Percentiles rank a stretch among this genome's conserved stretches.
Conservation (phyloP, 2,329 filamentous ascomycete genomes). For the Pseudogymnoascus sp. region DNA sequence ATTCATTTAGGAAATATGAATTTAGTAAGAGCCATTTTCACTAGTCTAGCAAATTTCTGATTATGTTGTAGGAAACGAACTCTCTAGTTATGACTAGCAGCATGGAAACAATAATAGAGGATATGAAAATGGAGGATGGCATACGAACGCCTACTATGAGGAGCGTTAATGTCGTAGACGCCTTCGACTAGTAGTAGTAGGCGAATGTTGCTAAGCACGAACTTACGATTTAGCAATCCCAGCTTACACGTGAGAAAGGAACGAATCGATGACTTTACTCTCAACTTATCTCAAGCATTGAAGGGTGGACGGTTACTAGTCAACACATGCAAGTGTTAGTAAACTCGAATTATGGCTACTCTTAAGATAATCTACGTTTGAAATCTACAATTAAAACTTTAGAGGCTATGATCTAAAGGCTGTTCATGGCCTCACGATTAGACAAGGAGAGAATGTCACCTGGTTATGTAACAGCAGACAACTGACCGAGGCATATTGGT, state of each 20-base stretch:
- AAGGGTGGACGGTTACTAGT: constrained; percentile 9
- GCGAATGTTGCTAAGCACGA: constrained; percentile 12
- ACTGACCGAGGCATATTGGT: neutral
- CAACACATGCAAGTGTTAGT: neutral
- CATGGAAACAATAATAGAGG: too few relatives aligned
- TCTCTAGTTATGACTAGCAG: too few relatives aligned
- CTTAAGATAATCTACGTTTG: constrained; percentile 10
- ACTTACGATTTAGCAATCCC: constrained; percentile 10
- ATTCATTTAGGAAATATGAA: too few relatives aligned
- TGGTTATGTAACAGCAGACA: neutral
- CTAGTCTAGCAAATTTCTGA: too few relatives aligned
- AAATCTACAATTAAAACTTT: constrained; percentile 15
- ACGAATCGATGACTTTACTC: constrained; percentile 11
- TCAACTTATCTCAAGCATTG: constrained; percentile 11
- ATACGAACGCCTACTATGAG: too few relatives aligned
- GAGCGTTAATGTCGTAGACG: too few relatives aligned
- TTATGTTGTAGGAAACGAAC: too few relatives aligned
- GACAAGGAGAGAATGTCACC: neutral
- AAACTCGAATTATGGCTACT: neutral
- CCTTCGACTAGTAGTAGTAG: too few relatives aligned
- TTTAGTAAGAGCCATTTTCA: too few relatives aligned
- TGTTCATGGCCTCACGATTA: neutral
- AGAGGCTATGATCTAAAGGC: constrained; percentile 15
- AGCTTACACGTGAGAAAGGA: constrained; percentile 12
- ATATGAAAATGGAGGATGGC: too few relatives aligned